Percentiles rank a stretch among this genome's conserved stretches.
phyloP scores from a whole-genome alignment of 23 red algal genomes.

The Agarophyton chilense region DNA sequence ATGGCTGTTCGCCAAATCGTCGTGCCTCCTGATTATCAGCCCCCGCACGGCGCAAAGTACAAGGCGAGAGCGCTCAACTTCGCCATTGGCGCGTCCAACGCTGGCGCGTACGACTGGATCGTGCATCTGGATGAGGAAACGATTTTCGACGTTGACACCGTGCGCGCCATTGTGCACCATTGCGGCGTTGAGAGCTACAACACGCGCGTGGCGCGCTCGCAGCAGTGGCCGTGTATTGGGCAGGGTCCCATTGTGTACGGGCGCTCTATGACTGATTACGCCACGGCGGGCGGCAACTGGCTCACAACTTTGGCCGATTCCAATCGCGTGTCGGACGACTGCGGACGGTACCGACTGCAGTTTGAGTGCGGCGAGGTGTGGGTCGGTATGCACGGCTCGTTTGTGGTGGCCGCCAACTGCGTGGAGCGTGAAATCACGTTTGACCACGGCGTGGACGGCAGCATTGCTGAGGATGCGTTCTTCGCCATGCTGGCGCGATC shows the following conservation, averaged over 20 bases:
- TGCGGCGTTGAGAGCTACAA: slow-evolving; percentile 38
- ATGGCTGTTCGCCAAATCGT: slow-evolving; percentile 38
- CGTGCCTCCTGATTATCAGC: slow-evolving; percentile 48
- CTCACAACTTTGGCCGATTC: slow-evolving; percentile 78
- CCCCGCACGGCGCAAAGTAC: slow-evolving; percentile 53
- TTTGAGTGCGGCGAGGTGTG: slow-evolving; percentile 68
- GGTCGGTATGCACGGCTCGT: slow-evolving; percentile 86
- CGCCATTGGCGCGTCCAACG: slow-evolving; percentile 52
- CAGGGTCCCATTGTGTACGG: slow-evolving; percentile 81
- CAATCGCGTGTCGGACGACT: slow-evolving; percentile 67
- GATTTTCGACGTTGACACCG: slow-evolving; percentile 55
- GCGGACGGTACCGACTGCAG: slow-evolving; percentile 67
- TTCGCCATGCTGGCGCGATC: slow-evolving; percentile 68
- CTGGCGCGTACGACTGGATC: slow-evolving; percentile 61
- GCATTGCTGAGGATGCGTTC: slow-evolving; percentile 77
- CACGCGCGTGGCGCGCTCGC: slow-evolving; percentile 34
- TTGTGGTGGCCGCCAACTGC: slow-evolving; percentile 62
- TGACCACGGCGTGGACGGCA: slow-evolving; percentile 72
- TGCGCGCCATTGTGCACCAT: slow-evolving; percentile 63
- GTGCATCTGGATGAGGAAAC: slow-evolving; percentile 84
- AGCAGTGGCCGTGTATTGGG: slow-evolving; percentile 65
- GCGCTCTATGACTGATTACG: slow-evolving; percentile 1
- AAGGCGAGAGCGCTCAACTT: slow-evolving; percentile 79
- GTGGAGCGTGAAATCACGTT: slow-evolving; percentile 69
- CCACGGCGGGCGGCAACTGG: slow-evolving; percentile 44